Conservation (phyloP, 2,329 filamentous ascomycete genomes). For the Aspergillus japonicus region DNA sequence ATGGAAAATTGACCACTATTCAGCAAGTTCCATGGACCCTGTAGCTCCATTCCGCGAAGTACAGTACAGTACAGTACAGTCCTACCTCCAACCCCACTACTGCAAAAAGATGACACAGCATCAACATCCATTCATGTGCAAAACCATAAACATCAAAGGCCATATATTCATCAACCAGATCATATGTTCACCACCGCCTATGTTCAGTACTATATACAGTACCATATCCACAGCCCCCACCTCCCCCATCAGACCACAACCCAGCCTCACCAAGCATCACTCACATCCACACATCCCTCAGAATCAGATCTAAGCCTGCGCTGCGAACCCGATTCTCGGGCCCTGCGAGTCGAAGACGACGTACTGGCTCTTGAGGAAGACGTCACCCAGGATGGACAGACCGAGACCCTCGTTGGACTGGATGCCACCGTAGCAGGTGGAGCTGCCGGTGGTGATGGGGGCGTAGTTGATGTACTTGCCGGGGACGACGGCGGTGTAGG, state of each 20-base stretch:
- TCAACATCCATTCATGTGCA: neutral
- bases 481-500: conserved; percentile 51
- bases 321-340: conserved; percentile 51
- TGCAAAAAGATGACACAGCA: neutral
- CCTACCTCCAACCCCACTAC: no score
- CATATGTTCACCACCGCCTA: neutral
- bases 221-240: no score
- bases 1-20: no score
- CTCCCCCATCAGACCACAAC: neutral
- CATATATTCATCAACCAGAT: neutral
- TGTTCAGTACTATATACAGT: no score
- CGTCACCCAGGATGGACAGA: conserved; percentile 71
- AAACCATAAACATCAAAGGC: neutral
- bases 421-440: conserved; percentile 71
- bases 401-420: conserved; percentile 61
- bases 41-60: no score
- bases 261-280: neutral
- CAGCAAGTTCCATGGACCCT: no score
- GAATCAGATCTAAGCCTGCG: conserved; percentile 28
- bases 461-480: conserved; percentile 58
- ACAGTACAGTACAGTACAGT: no score
- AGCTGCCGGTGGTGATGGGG: conserved; percentile 38
- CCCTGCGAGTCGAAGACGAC: conserved; percentile 65
- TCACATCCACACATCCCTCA: neutral
- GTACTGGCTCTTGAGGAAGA: conserved; percentile 76